Conservation (phyloP, 441 rosid species). For the Pelargonium australe region DNA sequence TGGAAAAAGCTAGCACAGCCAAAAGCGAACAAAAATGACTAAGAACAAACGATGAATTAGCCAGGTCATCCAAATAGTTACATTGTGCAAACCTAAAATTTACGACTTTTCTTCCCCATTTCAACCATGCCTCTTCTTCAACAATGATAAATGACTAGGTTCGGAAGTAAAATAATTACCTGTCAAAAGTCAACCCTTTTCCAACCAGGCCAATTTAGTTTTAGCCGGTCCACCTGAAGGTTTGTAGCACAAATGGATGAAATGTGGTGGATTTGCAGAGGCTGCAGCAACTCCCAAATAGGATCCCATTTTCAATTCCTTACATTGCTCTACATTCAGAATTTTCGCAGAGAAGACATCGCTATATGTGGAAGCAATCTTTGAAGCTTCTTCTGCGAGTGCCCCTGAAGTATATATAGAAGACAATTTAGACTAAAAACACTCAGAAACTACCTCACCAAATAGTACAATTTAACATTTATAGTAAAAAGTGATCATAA, state of each 20-base stretch:
- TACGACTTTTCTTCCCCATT: neutral
- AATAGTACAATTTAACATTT: neutral
- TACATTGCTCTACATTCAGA: slow-evolving; percentile 60
- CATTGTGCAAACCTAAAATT: neutral
- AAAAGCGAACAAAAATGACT: neutral
- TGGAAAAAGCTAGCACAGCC: neutral
- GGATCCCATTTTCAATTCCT: slow-evolving; percentile 89
- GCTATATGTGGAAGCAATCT: slow-evolving; percentile 54
- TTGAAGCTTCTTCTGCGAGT: slow-evolving; percentile 77
- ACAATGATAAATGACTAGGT: neutral
- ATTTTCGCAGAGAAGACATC: slow-evolving; percentile 76
- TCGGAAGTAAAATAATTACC: slow-evolving; percentile 32
- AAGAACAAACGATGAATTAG: neutral
- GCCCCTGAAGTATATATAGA: slow-evolving; percentile 44
- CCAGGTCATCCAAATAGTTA: neutral
- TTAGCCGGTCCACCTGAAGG: slow-evolving; percentile 63
- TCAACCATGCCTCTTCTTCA: neutral
- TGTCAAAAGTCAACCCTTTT: slow-evolving; percentile 89
- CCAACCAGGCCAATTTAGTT: slow-evolving; percentile 84
- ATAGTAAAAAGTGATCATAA: neutral
- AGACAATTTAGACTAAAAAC: neutral
- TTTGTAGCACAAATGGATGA: slow-evolving; percentile 77
- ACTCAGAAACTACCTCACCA: neutral
- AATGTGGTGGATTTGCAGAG: slow-evolving; percentile 72
- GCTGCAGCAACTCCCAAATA: slow-evolving; percentile 88